Conservation (phyloP, 805 yeast species). For the Saturnispora diversa region DNA sequence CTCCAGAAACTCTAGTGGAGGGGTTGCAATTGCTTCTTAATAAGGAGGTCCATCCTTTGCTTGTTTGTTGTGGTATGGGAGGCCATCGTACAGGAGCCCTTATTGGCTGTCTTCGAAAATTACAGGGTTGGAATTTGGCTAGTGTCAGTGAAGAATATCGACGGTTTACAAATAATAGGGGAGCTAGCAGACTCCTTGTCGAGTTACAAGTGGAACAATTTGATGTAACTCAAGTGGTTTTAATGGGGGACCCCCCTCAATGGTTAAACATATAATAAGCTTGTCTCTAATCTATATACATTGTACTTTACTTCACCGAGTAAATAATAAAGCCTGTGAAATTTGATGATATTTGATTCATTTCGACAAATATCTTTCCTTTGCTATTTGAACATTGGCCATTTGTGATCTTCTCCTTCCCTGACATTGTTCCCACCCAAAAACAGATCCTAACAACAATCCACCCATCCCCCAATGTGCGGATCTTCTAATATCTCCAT, state of each 20-base stretch:
- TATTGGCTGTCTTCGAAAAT: conserved; percentile 81
- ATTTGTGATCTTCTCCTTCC: conserved; percentile 58
- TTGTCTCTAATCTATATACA: neutral
- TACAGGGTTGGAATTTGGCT: conserved; percentile 98
- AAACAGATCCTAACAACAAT: conserved; percentile 65
- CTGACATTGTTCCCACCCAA: conserved; percentile 93
- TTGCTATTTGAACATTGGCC: conserved; percentile 66
- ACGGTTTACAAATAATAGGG: conserved; percentile 85
- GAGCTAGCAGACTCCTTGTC: conserved; percentile 77
- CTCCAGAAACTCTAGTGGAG: conserved; percentile 16
- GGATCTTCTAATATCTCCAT: conserved; percentile 53
- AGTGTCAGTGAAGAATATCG: conserved; percentile 89
- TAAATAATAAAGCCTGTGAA: too few relatives aligned
- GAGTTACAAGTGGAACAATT: conserved; percentile 80
- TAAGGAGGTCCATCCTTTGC: conserved; percentile 67
- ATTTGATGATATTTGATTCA: too few relatives aligned
- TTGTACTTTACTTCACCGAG: too few relatives aligned
- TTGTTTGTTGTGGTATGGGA: conserved; percentile 98
- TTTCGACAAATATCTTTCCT: conserved; percentile 40
- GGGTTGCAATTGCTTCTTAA: conserved; percentile 76
- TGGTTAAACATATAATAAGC: conserved; percentile 32
- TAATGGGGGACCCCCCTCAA: conserved; percentile 37
- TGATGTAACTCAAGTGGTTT: conserved; percentile 39
- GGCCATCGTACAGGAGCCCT: conserved; percentile 96
- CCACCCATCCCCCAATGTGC: conserved; percentile 82